Percentiles rank a stretch among this genome's conserved stretches.
Evolutionary conservation across 2,329 filamentous ascomycete genomes (phyloP).

Genomic region (Pyricularia sp.): DNA sequence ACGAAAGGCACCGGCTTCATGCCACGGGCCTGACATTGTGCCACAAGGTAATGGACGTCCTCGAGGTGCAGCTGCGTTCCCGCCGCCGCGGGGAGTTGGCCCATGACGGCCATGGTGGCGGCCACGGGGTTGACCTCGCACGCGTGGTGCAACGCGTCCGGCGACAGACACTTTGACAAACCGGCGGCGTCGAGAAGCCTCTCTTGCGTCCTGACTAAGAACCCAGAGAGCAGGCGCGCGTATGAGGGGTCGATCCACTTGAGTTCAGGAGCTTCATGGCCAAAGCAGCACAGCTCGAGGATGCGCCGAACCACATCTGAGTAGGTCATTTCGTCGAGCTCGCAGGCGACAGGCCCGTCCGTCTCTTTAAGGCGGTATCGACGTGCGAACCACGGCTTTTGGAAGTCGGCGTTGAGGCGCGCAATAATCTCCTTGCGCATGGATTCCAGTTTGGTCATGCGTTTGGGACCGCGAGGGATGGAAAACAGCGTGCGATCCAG

Average conservation of each 20-base stretch:
- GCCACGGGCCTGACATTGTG: slow-evolving; percentile 63
- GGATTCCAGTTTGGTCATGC: slow-evolving; percentile 81
- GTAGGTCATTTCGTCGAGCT: slow-evolving; percentile 94
- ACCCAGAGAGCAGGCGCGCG: slow-evolving; percentile 77
- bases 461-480: slow-evolving; percentile 86
- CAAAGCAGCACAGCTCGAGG: slow-evolving; percentile 79
- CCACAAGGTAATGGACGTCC: slow-evolving; percentile 92
- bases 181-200: slow-evolving; percentile 59
- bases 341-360: slow-evolving; percentile 51
- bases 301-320: slow-evolving; percentile 70
- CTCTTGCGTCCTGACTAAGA: slow-evolving; percentile 93
- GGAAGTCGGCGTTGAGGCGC: slow-evolving; percentile 91
- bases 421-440: slow-evolving; percentile 83
- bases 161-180: slow-evolving; percentile 32
- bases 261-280: slow-evolving; percentile 37
- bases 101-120: slow-evolving; percentile 68
- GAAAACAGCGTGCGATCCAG: slow-evolving; percentile 96
- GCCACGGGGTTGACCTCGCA: slow-evolving; percentile 77
- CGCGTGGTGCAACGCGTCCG: slow-evolving; percentile 76
- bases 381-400: slow-evolving; percentile 89
- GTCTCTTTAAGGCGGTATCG: slow-evolving; percentile 71
- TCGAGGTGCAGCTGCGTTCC: slow-evolving; percentile 93
- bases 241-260: slow-evolving; percentile 88
- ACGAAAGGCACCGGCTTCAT: slow-evolving; percentile 78
- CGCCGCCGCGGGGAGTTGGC: slow-evolving; percentile 77